Evolutionary conservation across 2,329 filamentous ascomycete genomes (phyloP).

Genomic region (Ophiostoma ulmi): DNA sequence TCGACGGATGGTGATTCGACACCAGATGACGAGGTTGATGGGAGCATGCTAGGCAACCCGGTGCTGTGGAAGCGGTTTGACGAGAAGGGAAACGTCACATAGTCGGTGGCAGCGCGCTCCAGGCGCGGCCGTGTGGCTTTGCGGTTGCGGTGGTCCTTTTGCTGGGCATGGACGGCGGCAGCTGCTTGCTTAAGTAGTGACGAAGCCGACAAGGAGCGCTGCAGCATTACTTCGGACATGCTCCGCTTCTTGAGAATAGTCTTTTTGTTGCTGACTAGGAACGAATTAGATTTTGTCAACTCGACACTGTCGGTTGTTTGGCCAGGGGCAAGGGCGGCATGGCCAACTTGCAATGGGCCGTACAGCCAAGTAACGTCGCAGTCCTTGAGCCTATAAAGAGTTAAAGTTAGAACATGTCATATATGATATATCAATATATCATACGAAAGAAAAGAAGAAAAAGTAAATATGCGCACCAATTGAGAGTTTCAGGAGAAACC

Average conservation of each 20-base stretch:
- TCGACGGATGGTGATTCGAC: slow-evolving; percentile 57
- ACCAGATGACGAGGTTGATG: slow-evolving; percentile 68
- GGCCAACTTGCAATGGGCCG: slow-evolving; percentile 76
- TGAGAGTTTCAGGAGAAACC: slow-evolving; percentile 82
- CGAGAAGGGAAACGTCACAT: slow-evolving; percentile 59
- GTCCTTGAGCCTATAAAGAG: slow-evolving; percentile 72
- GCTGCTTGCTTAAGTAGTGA: slow-evolving; percentile 86
- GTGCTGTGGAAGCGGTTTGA: slow-evolving; percentile 57
- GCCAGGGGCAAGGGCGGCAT: slow-evolving; percentile 48
- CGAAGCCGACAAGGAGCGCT: slow-evolving; percentile 79
- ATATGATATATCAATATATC: not conserved
- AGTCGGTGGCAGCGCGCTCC: slow-evolving; percentile 63
- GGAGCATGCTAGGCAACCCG: slow-evolving; percentile 59
- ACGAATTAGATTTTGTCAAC: slow-evolving; percentile 55
- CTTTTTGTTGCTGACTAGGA: slow-evolving; percentile 66
- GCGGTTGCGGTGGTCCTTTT: slow-evolving; percentile 49
- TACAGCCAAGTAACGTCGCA: slow-evolving; percentile 98
- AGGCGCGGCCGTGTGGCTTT: slow-evolving; percentile 50
- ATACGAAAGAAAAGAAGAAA: not conserved
- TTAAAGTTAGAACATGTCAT: slow-evolving; percentile 31
- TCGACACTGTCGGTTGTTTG: slow-evolving; percentile 39
- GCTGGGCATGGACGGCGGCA: slow-evolving; percentile 77
- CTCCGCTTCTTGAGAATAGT: slow-evolving; percentile 94
- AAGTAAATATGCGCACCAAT: slow-evolving; percentile 62
- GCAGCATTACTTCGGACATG: slow-evolving; percentile 92